Evolutionary conservation across 2,329 filamentous ascomycete genomes (phyloP).

Genomic region (Aspergillus sclerotialis): DNA sequence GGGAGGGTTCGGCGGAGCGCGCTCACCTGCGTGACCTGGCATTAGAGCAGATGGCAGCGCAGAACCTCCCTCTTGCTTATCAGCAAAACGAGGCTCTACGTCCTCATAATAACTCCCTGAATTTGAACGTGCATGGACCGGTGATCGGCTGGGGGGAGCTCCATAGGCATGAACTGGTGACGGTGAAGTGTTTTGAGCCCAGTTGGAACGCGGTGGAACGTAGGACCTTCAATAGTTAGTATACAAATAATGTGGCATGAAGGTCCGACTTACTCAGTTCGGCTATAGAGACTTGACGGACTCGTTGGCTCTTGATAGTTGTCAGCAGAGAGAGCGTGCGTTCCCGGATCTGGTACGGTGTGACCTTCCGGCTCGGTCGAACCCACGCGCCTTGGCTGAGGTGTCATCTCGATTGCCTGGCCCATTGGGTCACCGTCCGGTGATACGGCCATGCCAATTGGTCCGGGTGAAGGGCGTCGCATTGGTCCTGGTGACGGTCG

Average conservation of each 20-base stretch:
- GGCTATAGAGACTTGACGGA: conserved; percentile 66
- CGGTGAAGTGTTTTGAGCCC: conserved; percentile 17
- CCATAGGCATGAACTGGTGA: conserved; percentile 14
- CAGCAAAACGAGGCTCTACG: conserved; percentile 78
- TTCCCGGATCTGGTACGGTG: conserved; percentile 11
- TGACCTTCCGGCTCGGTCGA: conserved; percentile 27
- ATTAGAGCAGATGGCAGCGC: conserved; percentile 30
- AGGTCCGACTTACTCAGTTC: conserved; percentile 57
- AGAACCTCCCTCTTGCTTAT: conserved; percentile 26
- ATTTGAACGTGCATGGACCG: conserved; percentile 21
- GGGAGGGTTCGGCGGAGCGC: conserved; percentile 42
- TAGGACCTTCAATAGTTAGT: conserved; percentile 28
- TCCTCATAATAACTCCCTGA: conserved; percentile 76
- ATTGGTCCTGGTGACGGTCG: conserved; percentile 14
- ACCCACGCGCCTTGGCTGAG: conserved; percentile 45
- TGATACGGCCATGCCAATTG: conserved; percentile 28
- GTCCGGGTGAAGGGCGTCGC: conserved; percentile 25
- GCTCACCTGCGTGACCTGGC: conserved; percentile 33
- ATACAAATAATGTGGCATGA: conserved; percentile 9
- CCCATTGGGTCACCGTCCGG: conserved; percentile 43
- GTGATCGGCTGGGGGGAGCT: conserved; percentile 9
- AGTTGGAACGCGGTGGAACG: conserved; percentile 41
- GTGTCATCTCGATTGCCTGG: conserved; percentile 75
- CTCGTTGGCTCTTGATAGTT: conserved; percentile 38
- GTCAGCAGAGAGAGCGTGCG: conserved; percentile 21